Base-by-base conservation (phyloP, 495 filamentous ascomycete genomes). In the Lasiosphaeriaceae sp. region DNA sequence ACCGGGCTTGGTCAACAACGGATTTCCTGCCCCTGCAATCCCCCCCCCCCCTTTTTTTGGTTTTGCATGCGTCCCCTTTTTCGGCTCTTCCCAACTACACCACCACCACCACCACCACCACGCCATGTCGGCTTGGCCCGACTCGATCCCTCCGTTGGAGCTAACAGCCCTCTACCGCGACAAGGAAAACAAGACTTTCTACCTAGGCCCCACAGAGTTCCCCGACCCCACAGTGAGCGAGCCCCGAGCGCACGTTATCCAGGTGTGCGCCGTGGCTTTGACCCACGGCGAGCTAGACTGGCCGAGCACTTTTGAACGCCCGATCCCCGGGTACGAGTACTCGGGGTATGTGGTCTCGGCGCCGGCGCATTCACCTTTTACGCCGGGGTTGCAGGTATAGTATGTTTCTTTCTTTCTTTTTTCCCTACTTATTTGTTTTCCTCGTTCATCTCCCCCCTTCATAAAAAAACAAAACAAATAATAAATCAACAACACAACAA, bases 311-410 rank as follows among this genome's bases (percentile, higher is more conserved):
- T 35, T 0, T 11, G 8, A 37, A 1, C 20, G 19, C 43, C 37
- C 35, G 4, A 74, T 80, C 26, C 82, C 81, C 5, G 72, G 81
- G 45, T 76, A 79, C 60, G 82, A 82, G 62, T 65, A 83, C 56
- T 77, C 80, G 34, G 83, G 83, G 1, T 76, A 70, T 1, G 74
- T 86, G 3, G 66, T 85, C 26, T 74, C 67, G 26, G 74, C 78
- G 0, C 81, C 80, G 2, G 53, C 64, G 0, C 51, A 65, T 47
- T 81, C 83, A 20, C 69, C 76, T 8, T 84, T 83, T 66, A 69
- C 70, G 47, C 66, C 80, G 14, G 82, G 78, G 11, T 72, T 77
- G n/a, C 65, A 76, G 47, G 78, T 87, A 43, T 84, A 80, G 59
- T 62, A 58, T 16, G 55, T 44, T 23, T 35, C 22, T 19, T 43